Evolutionary conservation across 75 land plant genomes (phyloP), one percentile per base, ranked within the genome.

Genomic region (Cunninghamia lanceolata): DNA sequence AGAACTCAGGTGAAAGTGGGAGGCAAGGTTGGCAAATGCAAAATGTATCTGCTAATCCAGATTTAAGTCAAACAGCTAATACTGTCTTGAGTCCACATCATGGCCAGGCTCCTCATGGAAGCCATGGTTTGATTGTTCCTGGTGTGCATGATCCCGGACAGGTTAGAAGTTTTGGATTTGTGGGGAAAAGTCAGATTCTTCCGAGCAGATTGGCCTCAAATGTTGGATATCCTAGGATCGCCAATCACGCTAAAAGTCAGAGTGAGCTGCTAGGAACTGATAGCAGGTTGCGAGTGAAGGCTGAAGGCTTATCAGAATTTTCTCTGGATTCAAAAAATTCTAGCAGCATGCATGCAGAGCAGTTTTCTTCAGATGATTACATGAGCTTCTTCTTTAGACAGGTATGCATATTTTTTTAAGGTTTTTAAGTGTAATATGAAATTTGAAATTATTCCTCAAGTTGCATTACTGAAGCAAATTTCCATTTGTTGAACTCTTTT

Each of bases 151-250:
- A 87, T 83, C 88, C 86, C 46, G 86, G 70, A 83, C 83, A 46
- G 1, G 38, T 71, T 40, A 86, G 80, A 46, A 90, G 82, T 88
- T 85, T 85, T 77, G 91, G 89, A 43, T 91, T 88, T 89, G 89
- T 88, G 19, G 91, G 87, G 75, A 91, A 91, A 89, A 90, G 89
- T 28, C 85, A 89, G 47, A 82, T 78, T 85, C 82, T 91, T 85
- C 92, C 91, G 1, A 93, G 91, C 89, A 87, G 92, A 0, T 89
- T 91, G 88, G 91, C 90, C 15, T 84, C 91, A 2, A 90, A 93
- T 85, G 92, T 83, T 86, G 92, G 89, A 82, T 87, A 87, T 54
- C 84, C 83, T 21, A 40, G 47, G 40, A 43, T 43, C 3, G 14
- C 42, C 16, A 47, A n/a, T 16, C 66, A 73, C 50, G 85, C 85